phyloP scores from a whole-genome alignment of 2,329 filamentous ascomycete genomes.

The Cladosporium sp. region DNA sequence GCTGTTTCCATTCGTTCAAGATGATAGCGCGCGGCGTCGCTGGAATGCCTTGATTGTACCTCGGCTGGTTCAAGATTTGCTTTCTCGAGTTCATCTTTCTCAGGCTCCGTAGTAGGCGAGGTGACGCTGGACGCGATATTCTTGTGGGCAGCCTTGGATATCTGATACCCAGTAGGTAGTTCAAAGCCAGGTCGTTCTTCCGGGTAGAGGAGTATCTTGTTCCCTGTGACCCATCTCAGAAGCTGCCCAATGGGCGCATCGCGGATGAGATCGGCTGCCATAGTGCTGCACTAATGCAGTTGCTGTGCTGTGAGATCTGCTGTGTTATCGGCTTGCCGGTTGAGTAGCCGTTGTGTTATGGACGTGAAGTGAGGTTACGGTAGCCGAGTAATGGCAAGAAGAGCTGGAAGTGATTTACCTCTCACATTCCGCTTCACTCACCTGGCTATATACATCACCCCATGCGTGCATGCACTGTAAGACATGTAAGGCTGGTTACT shows the following conservation, averaged over 20 bases:
- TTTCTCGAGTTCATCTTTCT: conserved; percentile 31
- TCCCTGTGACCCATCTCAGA: conserved; percentile 51
- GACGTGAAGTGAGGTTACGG: background rate
- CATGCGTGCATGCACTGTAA: background rate
- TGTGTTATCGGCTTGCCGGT: background rate
- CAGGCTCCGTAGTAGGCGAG: background rate
- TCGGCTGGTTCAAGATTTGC: conserved; percentile 17
- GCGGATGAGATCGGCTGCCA: conserved; percentile 35
- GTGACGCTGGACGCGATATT: background rate
- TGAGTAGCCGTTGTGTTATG: background rate
- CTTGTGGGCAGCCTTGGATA: background rate
- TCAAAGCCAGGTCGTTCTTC: conserved; percentile 56
- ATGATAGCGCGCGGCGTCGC: conserved; percentile 59
- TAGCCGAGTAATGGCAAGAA: background rate
- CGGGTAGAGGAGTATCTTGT: conserved; percentile 54
- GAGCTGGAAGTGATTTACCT: background rate
- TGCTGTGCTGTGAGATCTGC: background rate
- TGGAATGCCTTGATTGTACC: conserved; percentile 4
- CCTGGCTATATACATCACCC: conserved; percentile 5
- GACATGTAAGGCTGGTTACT: background rate
- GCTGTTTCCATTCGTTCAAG: conserved; percentile 85
- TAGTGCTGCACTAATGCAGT: background rate
- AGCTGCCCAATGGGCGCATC: conserved; percentile 58
- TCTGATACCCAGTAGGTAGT: conserved; percentile 42
- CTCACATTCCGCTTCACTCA: background rate